Evolutionary conservation across 2,329 filamentous ascomycete genomes (phyloP).

Genomic region (Penicillium sp.): DNA sequence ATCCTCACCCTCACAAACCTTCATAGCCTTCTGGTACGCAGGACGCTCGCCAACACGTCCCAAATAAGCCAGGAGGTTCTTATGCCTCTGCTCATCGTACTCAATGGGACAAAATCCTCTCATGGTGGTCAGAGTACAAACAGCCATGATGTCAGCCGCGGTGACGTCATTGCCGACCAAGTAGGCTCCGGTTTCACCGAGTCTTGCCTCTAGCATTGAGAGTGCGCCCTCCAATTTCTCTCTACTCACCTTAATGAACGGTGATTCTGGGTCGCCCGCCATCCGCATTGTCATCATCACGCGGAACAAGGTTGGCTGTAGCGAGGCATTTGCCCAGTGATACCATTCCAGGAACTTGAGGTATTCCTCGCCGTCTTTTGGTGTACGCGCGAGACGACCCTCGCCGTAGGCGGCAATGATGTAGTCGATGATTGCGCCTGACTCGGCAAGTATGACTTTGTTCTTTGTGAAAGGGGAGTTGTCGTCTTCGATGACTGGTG

Average conservation of each 20-base stretch:
- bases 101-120: constrained; percentile 19
- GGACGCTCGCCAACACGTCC: constrained; percentile 21
- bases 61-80: constrained; percentile 20
- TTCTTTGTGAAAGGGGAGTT: constrained; percentile 19
- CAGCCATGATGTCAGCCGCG: constrained; percentile 23
- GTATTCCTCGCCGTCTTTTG: constrained; percentile 21
- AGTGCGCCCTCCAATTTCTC: constrained; percentile 13
- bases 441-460: constrained; percentile 20
- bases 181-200: constrained; percentile 21
- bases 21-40: constrained; percentile 24
- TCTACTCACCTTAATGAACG: neutral
- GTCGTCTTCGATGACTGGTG: constrained; percentile 25
- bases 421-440: constrained; percentile 23
- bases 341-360: constrained; percentile 24
- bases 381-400: constrained; percentile 17
- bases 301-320: constrained; percentile 18
- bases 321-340: constrained; percentile 22
- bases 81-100: constrained; percentile 19
- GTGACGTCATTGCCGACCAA: constrained; percentile 21
- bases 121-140: constrained; percentile 24
- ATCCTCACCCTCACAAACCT: constrained; percentile 22
- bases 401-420: constrained; percentile 21
- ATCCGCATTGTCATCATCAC: constrained; percentile 10
- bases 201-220: constrained; percentile 16
- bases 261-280: neutral